Conservation (phyloP, 345 rosid genomes). For the Chamaenerion angustifolium region DNA sequence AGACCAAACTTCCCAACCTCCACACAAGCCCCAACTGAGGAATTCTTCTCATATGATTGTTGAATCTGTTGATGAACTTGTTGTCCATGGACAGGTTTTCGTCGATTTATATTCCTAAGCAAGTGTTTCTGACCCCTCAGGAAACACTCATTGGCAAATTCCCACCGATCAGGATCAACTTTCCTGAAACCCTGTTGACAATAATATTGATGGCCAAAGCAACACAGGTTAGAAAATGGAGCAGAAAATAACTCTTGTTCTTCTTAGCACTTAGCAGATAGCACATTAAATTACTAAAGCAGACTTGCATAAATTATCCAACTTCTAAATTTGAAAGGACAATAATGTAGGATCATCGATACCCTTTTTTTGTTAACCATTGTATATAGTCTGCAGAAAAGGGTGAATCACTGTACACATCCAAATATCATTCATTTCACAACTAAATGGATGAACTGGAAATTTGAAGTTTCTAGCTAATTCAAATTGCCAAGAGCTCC, state of each 20-base stretch:
- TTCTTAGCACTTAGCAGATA: too few species aligned
- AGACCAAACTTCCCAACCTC: constrained; percentile 99
- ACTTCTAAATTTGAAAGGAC: too few species aligned
- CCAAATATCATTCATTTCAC: not conserved
- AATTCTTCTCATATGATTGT: constrained; percentile 48
- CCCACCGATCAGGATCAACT: constrained; percentile 98
- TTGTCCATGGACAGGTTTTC: constrained; percentile 73
- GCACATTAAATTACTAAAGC: too few species aligned
- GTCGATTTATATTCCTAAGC: constrained; percentile 56
- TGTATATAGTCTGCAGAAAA: too few species aligned
- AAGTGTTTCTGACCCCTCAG: constrained; percentile 88
- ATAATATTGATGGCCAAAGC: not conserved
- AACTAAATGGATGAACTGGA: not conserved
- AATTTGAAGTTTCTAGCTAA: not conserved
- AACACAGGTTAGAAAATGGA: not conserved
- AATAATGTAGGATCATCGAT: not conserved
- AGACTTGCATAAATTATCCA: too few species aligned
- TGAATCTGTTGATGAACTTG: constrained; percentile 45
- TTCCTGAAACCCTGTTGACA: constrained; percentile 78
- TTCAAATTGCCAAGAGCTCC: too few species aligned
- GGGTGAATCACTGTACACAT: too few species aligned
- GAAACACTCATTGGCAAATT: constrained; percentile 91
- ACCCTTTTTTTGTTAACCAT: too few species aligned
- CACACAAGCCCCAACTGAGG: constrained; percentile 79
- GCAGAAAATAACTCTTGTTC: not conserved